Conservation (phyloP, 371 early-diverging fungal genomes). For the Blakeslea trispora region DNA sequence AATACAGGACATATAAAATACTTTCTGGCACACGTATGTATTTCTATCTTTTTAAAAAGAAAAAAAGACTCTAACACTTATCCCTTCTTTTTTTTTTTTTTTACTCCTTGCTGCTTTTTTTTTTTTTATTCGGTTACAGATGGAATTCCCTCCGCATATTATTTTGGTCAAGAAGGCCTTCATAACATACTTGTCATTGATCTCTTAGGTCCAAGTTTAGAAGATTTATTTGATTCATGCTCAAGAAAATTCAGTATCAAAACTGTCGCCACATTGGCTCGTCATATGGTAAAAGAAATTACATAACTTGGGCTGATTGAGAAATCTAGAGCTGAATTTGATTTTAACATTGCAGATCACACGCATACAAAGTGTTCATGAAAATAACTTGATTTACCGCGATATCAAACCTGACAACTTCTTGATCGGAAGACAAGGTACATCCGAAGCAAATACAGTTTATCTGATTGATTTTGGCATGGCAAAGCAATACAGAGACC, state of each 20-base stretch:
- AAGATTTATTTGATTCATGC: slow-evolving; percentile 93
- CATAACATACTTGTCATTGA: slow-evolving; percentile 93
- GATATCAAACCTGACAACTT: slow-evolving; percentile 99
- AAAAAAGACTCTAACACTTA: background rate
- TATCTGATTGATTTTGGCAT: slow-evolving; percentile 90
- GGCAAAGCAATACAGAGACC: slow-evolving; percentile 85
- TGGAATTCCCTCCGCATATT: slow-evolving; percentile 84
- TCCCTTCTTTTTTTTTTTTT: background rate
- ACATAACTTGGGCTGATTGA: background rate
- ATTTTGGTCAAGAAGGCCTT: slow-evolving; percentile 92
- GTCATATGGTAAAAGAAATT: slow-evolving; percentile 77
- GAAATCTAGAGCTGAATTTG: background rate
- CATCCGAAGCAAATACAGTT: slow-evolving; percentile 47
- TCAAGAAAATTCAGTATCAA: slow-evolving; percentile 85
- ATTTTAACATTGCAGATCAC: slow-evolving; percentile 59
- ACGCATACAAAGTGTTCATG: slow-evolving; percentile 91
- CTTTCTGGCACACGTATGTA: slow-evolving; percentile 66
- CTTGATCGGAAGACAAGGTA: slow-evolving; percentile 71
- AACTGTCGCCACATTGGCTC: slow-evolving; percentile 91
- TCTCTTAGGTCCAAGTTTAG: slow-evolving; percentile 89
- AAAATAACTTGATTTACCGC: slow-evolving; percentile 92
- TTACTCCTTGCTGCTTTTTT: background rate
- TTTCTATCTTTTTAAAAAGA: background rate
- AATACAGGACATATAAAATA: slow-evolving; percentile 88
- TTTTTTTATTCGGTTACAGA: slow-evolving; percentile 56